Base-by-base conservation (phyloP, 768 basidiomycete species). In the Termitomyces sp. region DNA sequence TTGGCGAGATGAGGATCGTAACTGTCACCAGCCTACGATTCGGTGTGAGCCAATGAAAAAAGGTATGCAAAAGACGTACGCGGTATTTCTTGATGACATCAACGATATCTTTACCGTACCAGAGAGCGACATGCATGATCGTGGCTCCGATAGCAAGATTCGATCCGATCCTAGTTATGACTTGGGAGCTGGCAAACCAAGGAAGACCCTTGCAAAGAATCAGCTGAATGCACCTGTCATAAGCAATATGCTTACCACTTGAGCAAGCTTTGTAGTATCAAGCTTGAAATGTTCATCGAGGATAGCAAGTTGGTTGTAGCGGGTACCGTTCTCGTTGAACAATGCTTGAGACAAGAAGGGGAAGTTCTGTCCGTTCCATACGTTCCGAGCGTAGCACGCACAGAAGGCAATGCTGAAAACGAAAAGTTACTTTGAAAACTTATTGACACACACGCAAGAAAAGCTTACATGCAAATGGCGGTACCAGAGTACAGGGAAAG, bases 311-410 rank as follows among this genome's bases (percentile, higher is more conserved):
- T 87, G 85, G 51, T 86, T 68, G 66, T 80, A 87, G 5, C 67
- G 23, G 0, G 82, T 77, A 23, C 62, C 62, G 48, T 85, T 81
- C 64, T 79, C 73, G 61, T 79, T 77, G 66, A 79, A 84, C 13
- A 84, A 66, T 5, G 72, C 67, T 61, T 84, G 82, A 2, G 79
- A 78, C 16, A 83, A 69, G 71, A 85, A 85, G 1, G 86, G 86
- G 73, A 87, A 85, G 64, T 75, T 79, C 64, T 82, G 79, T 1
- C 79, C 79, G 48, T 80, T 68, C 85, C 85, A 87, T 12, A 77
- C 70, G 59, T 88, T 86, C 46, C 68, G 75, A 12, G 76, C 68
- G 43, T 76, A 81, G 49, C 70, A 72, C 0, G 72, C 75, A 65
- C 74, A 77, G 70, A 81, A 82, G 20, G 77, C 66, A 48, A 79